These are phyloP conservation scores for Colletotrichum chrysophilum DNA, from an alignment of 2,329 filamentous ascomycete species.

Conservation along the genomic window DNA sequence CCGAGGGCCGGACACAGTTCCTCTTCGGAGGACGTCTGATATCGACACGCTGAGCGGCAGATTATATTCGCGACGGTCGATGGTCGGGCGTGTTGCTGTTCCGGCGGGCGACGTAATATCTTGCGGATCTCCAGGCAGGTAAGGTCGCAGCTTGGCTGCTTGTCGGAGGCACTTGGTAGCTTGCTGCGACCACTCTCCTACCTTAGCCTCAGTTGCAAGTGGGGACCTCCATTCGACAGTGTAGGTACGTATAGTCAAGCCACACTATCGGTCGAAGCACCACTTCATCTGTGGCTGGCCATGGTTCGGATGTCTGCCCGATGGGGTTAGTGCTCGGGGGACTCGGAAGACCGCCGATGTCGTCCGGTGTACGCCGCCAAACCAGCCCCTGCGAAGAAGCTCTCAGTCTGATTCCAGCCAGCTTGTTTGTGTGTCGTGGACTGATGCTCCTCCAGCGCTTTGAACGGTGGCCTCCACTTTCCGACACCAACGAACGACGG, in stretches of 20 bases:
- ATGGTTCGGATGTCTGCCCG: neutral
- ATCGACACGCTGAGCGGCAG: neutral
- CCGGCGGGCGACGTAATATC: neutral
- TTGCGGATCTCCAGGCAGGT: neutral
- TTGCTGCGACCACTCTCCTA: neutral
- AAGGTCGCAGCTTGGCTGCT: neutral
- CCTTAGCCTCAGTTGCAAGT: slow-evolving; percentile 3
- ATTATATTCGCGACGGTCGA: neutral
- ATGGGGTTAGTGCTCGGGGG: neutral
- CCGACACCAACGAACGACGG: neutral
- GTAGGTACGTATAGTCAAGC: neutral
- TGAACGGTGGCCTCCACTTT: slow-evolving; percentile 13
- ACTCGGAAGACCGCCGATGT: slow-evolving; percentile 11
- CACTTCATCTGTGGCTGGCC: neutral
- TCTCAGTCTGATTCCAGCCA: neutral
- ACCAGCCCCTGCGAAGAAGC: neutral
- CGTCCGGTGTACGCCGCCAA: slow-evolving; percentile 13
- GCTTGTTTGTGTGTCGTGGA: neutral
- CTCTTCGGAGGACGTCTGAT: neutral
- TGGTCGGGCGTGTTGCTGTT: neutral
- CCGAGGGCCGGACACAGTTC: neutral
- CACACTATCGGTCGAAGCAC: neutral
- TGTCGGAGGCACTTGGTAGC: neutral
- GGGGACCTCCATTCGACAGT: neutral
- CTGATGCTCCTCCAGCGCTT: neutral